Percentiles rank a stretch among this genome's conserved stretches.
These are phyloP conservation scores for Raphanus sativus DNA, from an alignment of 345 rosid genomes.

Conservation along the genomic window DNA sequence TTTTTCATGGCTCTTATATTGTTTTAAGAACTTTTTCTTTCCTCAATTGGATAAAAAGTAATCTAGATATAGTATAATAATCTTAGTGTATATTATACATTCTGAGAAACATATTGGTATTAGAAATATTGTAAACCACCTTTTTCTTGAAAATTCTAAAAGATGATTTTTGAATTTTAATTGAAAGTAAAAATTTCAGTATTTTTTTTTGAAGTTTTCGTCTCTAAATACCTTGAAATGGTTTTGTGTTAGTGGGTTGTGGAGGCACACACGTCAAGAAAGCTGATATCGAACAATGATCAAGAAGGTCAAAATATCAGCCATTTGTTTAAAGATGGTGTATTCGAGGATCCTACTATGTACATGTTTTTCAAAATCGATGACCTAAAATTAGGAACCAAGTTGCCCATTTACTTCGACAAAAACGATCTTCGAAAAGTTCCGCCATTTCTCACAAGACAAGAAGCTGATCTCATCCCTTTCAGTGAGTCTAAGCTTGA, in stretches of 20 bases:
- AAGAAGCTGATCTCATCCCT: slow-evolving; percentile 62
- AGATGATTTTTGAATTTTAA: background rate
- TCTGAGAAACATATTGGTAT: too few relatives aligned
- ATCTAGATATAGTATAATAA: background rate
- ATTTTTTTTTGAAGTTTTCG: background rate
- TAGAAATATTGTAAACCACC: background rate
- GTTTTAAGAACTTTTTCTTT: background rate
- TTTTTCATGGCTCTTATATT: background rate
- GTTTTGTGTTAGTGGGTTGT: slow-evolving; percentile 22
- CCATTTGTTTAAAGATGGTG: slow-evolving; percentile 32
- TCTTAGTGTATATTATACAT: too few relatives aligned
- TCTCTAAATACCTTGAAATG: background rate
- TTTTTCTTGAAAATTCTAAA: background rate
- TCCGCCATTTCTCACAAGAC: slow-evolving; percentile 55
- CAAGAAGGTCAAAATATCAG: slow-evolving; percentile 13
- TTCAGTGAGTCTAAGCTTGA: slow-evolving; percentile 54
- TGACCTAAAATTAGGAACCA: slow-evolving; percentile 53
- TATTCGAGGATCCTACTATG: slow-evolving; percentile 44
- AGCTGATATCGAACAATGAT: slow-evolving; percentile 23
- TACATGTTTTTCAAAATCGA: slow-evolving; percentile 50
- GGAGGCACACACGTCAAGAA: slow-evolving; percentile 36
- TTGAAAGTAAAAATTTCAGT: background rate
- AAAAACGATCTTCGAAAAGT: slow-evolving; percentile 38
- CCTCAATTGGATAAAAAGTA: background rate
- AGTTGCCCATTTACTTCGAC: slow-evolving; percentile 44